Base-by-base conservation (phyloP, 1,284 basidiomycete species). In the Tremellales sp. region DNA sequence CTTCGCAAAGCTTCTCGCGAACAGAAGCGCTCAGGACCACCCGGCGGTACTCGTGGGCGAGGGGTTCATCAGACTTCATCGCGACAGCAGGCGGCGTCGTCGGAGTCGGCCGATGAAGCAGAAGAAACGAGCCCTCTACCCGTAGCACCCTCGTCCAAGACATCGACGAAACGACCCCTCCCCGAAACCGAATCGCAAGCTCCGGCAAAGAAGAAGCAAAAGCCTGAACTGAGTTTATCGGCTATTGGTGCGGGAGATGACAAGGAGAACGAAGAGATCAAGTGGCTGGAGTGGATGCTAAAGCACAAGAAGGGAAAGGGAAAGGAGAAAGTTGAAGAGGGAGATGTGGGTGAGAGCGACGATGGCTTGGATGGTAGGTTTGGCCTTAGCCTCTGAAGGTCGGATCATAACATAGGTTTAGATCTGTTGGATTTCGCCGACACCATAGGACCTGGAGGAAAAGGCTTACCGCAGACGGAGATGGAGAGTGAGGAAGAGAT, bases 211-310 rank as follows among this genome's bases (percentile, higher is more conserved):
- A 65, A 65, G 36, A 49, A 51, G 26, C 55, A 56, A 19, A 46
- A 40, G 38, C 50, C 9, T 54, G 61, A 61, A 49, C 51, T 61
- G 18, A 53, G 22, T 31, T 42, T 41, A 54, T 68, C 49, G 61
- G 73, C 45, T 79, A 52, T 56, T 3, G 48, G 47, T 6, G 51
- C 50, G 28, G 43, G 34, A 1, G 13, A 83, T 52, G 75, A 79
- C 35, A 76, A 81, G 25, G 88, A 90, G 56, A 86, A 88, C 58
- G 76, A 76, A 1, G 86, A 88, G 63, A 91, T 90, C 40, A 77
- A 80, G 1, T 82, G 85, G 75, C 74, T 91, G 10, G 88, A 91
- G 68, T 75, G 77, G 10, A 82, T 82, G 66, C 75, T 91, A 14
- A 54, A 60, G 18, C 78, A 81, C 55, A 54, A 60, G 18, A 78